Conservation (phyloP, 306 rosid genomes). For the Prunus davidiana region DNA sequence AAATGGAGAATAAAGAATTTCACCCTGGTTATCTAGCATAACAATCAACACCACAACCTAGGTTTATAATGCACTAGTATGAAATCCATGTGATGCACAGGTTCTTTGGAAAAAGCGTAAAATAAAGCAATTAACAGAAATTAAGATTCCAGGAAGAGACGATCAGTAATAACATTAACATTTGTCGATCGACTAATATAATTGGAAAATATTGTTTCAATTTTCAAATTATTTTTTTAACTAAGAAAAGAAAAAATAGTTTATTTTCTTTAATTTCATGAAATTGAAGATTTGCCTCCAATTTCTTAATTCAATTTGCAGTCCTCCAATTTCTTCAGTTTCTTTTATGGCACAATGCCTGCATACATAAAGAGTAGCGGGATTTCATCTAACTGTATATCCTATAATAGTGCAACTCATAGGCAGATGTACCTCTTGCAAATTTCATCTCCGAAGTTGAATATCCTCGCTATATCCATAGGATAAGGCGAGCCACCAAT, state of each 20-base stretch:
- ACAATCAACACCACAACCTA: neutral
- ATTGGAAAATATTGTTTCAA: neutral
- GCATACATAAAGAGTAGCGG: neutral
- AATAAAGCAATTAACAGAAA: no score
- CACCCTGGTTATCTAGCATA: neutral
- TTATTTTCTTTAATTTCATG: neutral
- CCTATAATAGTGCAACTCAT: neutral
- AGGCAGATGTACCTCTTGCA: conserved; percentile 60
- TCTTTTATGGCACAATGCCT: neutral
- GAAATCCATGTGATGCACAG: neutral
- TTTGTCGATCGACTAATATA: neutral
- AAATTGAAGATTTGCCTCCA: neutral
- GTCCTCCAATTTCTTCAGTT: neutral
- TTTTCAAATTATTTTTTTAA: neutral
- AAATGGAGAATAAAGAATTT: neutral
- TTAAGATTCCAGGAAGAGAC: neutral
- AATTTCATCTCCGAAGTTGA: conserved; percentile 70
- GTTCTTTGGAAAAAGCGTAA: neutral
- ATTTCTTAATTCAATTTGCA: neutral
- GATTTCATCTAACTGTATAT: neutral
- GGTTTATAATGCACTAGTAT: neutral
- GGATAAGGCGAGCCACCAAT: conserved; percentile 62
- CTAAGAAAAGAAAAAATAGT: neutral
- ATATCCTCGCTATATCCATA: conserved; percentile 81
- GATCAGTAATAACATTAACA: neutral